Evolutionary conservation across 192 early-diverging fungal species (phyloP).

Genomic region (Spinellus fusiger): DNA sequence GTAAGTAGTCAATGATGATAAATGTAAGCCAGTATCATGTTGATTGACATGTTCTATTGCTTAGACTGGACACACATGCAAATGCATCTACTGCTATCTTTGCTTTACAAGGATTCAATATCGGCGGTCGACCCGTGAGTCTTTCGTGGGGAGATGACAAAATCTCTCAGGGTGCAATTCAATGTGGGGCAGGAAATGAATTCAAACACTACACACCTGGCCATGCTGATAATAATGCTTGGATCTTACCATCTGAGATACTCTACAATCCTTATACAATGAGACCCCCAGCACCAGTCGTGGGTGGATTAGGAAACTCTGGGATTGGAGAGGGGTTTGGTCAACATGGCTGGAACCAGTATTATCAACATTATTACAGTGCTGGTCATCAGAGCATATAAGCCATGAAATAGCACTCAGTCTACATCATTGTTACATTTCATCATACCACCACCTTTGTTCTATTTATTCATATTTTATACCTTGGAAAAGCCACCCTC

Average conservation of each 20-base stretch:
- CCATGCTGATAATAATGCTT: not conserved
- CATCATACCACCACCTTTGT: too few species aligned
- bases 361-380: slow-evolving; percentile 35
- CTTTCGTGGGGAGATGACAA: slow-evolving; percentile 14
- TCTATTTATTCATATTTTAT: too few species aligned
- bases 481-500: too few species aligned
- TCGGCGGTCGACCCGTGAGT: slow-evolving; percentile 66
- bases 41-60: not conserved
- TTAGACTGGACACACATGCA: slow-evolving; percentile 78
- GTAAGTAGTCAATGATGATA: slow-evolving; percentile 31
- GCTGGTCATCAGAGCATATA: slow-evolving; percentile 25
- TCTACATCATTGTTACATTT: too few species aligned
- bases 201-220: slow-evolving; percentile 6
- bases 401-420: too few species aligned
- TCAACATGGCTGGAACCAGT: slow-evolving; percentile 33
- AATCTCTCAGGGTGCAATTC: not conserved
- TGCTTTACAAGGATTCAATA: slow-evolving; percentile 60
- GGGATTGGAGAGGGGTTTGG: slow-evolving; percentile 24
- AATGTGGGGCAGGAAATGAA: slow-evolving; percentile 2
- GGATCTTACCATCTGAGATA: slow-evolving; percentile 1
- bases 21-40: not conserved
- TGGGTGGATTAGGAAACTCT: slow-evolving; percentile 16
- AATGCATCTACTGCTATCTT: slow-evolving; percentile 84
- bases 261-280: slow-evolving; percentile 6
- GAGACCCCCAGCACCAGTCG: slow-evolving; percentile 21